Conservation (phyloP, 2,329 filamentous ascomycete genomes). For the Monosporascus sp. region DNA sequence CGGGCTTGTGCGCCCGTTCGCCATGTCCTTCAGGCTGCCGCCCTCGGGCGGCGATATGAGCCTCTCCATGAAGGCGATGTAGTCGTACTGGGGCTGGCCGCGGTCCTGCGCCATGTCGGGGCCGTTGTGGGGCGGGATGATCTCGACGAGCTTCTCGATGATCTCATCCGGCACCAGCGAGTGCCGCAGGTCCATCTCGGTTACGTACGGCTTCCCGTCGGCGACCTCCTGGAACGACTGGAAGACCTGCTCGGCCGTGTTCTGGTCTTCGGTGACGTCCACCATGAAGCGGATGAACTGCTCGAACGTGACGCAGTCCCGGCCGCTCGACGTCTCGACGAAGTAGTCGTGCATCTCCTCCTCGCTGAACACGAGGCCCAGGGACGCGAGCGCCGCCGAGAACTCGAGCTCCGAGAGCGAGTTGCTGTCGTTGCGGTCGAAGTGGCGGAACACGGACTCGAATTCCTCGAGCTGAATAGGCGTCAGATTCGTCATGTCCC, state of each 20-base stretch:
- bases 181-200: conserved; percentile 92
- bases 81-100: conserved; percentile 85
- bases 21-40: conserved; percentile 25
- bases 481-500: conserved; percentile 97
- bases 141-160: conserved; percentile 83
- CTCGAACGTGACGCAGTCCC: conserved; percentile 85
- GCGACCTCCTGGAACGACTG: conserved; percentile 97
- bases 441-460: conserved; percentile 96
- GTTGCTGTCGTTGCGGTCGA: conserved; percentile 90
- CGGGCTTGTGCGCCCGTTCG: conserved; percentile 25
- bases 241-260: conserved; percentile 96
- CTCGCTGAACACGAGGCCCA: conserved; percentile 94
- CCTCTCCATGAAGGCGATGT: conserved; percentile 94
- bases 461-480: conserved; percentile 98
- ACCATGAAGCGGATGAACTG: conserved; percentile 99
- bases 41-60: conserved; percentile 45
- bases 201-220: conserved; percentile 97
- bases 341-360: conserved; percentile 98
- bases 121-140: conserved; percentile 79
- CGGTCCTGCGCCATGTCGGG: conserved; percentile 83
- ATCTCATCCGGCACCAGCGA: conserved; percentile 94
- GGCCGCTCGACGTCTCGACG: conserved; percentile 73
- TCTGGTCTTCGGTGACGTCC: conserved; percentile 96
- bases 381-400: conserved; percentile 86
- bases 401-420: conserved; percentile 91